A percentile compares a stretch with the other conserved stretches of the same genome.
Evolutionary conservation across 2,329 filamentous ascomycete species (phyloP).

Genomic region (Phaeosphaeriaceae sp.): DNA sequence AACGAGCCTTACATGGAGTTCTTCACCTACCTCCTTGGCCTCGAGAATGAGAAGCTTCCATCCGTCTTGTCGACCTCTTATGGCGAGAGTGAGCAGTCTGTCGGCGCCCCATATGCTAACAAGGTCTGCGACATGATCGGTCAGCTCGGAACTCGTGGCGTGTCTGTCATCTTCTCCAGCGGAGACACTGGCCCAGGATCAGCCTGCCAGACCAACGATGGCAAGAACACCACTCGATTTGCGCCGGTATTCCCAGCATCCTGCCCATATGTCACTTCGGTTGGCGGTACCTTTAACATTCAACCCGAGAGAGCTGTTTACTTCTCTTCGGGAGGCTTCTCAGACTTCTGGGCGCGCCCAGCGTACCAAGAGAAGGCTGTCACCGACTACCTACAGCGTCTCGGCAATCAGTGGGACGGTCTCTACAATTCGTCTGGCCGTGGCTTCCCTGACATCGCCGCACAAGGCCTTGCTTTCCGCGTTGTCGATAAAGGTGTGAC

Average conservation of each 20-base stretch:
- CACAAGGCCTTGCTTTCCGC: slow-evolving; percentile 44
- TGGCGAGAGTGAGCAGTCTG: slow-evolving; percentile 50
- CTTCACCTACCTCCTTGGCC: slow-evolving; percentile 44
- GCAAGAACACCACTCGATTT: slow-evolving; percentile 53
- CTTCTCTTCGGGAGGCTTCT: slow-evolving; percentile 56
- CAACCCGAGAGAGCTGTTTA: slow-evolving; percentile 48
- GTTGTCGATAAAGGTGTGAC: slow-evolving; percentile 44
- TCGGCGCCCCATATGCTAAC: slow-evolving; percentile 45
- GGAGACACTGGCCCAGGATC: slow-evolving; percentile 51
- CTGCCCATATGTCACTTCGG: slow-evolving; percentile 57
- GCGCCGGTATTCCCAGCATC: slow-evolving; percentile 55
- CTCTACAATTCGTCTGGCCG: slow-evolving; percentile 54
- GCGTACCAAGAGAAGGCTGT: slow-evolving; percentile 53
- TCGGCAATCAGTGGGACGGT: slow-evolving; percentile 50
- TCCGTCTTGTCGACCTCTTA: slow-evolving; percentile 49
- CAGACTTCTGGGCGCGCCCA: slow-evolving; percentile 52
- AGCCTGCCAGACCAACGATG: slow-evolving; percentile 55
- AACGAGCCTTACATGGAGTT: slow-evolving; percentile 58
- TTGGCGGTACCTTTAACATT: slow-evolving; percentile 52
- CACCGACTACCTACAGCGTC: slow-evolving; percentile 46
- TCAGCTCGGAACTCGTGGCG: slow-evolving; percentile 49
- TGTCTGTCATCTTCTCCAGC: slow-evolving; percentile 49
- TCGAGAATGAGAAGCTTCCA: slow-evolving; percentile 45
- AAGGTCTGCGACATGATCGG: slow-evolving; percentile 50
- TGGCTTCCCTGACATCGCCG: slow-evolving; percentile 55